Conservation (phyloP, 352 stramenopile species). For the Phytopythium sindhum region DNA sequence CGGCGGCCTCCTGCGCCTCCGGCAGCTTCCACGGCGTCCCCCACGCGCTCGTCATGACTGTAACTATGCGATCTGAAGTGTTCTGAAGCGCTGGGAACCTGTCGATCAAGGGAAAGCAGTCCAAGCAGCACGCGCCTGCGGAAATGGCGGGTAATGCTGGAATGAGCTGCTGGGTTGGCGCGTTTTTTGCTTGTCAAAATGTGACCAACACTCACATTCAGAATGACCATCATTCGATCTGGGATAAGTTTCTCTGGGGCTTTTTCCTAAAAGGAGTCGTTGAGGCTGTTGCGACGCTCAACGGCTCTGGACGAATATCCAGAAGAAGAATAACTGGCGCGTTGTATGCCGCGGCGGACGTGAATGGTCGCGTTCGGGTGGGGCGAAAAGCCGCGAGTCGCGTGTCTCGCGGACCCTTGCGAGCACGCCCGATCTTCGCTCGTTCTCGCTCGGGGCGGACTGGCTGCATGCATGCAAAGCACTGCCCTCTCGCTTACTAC, state of each 20-base stretch:
- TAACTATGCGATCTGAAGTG: too few species aligned
- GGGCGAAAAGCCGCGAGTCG: background rate
- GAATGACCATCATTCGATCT: background rate
- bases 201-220: background rate
- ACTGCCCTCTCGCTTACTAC: too few species aligned
- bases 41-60: slow-evolving; percentile 2
- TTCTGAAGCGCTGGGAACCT: background rate
- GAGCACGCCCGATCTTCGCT: too few species aligned
- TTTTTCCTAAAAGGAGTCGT: background rate
- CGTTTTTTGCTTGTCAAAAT: background rate
- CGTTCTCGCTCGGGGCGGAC: too few species aligned
- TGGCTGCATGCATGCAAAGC: too few species aligned
- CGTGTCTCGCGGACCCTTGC: background rate
- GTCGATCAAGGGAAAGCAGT: background rate
- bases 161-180: slow-evolving; percentile 1
- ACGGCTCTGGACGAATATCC: background rate
- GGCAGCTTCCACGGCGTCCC: background rate
- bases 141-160: background rate
- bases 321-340: background rate
- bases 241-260: background rate
- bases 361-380: background rate
- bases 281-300: background rate
- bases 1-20: slow-evolving; percentile 15
- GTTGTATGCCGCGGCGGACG: background rate
- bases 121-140: background rate